These are phyloP conservation scores for Russula sp. DNA, from an alignment of 768 basidiomycete species.

Conservation along the genomic window DNA sequence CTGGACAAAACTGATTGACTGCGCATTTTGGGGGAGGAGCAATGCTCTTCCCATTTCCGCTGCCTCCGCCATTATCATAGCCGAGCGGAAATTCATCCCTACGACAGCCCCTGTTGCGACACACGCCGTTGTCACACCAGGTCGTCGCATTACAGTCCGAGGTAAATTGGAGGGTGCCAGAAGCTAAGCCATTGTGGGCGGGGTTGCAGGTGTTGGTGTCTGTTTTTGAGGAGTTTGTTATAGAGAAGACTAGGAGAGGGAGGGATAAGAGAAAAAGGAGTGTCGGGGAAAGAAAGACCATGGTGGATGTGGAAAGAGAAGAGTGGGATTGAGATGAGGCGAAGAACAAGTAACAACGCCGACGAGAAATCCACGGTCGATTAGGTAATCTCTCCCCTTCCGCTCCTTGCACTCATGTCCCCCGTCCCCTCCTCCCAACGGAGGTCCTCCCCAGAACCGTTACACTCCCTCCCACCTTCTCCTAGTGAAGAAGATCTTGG, in stretches of 20 bases:
- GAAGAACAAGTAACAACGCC: not conserved
- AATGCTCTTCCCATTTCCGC: conserved; percentile 19
- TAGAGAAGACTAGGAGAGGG: conserved; percentile 20
- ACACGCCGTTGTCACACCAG: conserved; percentile 55
- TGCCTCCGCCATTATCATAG: conserved; percentile 32
- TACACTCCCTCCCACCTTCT: conserved; percentile 9
- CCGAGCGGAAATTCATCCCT: conserved; percentile 74
- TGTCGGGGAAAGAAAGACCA: conserved; percentile 35
- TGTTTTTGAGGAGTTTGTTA: conserved; percentile 31
- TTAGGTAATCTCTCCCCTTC: not conserved
- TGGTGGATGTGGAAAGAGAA: conserved; percentile 3
- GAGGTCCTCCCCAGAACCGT: conserved; percentile 1
- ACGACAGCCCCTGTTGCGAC: conserved; percentile 62
- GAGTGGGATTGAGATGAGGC: not conserved
- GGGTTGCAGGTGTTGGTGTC: conserved; percentile 44
- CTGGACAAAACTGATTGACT: conserved; percentile 68
- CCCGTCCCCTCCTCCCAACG: not conserved
- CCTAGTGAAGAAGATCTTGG: conserved; percentile 18
- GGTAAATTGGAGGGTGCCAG: conserved; percentile 73
- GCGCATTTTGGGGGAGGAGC: conserved; percentile 55
- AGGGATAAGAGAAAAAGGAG: conserved; percentile 45
- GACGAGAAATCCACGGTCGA: not conserved
- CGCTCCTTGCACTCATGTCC: not conserved
- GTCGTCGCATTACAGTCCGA: conserved; percentile 67
- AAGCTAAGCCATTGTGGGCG: conserved; percentile 57